These are phyloP conservation scores for Citrullus mucosospermus DNA, from an alignment of 306 rosid genomes.

Conservation along the genomic window DNA sequence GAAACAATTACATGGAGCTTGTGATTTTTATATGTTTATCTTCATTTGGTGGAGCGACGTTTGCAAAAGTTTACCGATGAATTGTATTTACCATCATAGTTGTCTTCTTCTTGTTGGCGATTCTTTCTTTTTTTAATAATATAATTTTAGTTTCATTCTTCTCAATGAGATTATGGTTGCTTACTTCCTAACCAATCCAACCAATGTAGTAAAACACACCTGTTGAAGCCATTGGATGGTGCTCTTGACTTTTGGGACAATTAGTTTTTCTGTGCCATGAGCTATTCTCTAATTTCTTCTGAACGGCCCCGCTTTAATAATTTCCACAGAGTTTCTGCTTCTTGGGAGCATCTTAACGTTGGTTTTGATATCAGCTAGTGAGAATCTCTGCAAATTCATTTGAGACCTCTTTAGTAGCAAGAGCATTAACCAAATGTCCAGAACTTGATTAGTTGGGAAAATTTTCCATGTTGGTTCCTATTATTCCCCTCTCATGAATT, in stretches of 20 bases:
- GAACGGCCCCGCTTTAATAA: conserved; percentile 79
- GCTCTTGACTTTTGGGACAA: conserved; percentile 71
- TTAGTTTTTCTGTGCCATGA: conserved; percentile 77
- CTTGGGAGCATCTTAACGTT: conserved; percentile 65
- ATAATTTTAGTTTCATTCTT: too few relatives aligned
- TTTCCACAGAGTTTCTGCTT: conserved; percentile 65
- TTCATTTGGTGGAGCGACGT: too few relatives aligned
- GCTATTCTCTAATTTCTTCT: conserved; percentile 83
- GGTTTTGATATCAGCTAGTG: conserved; percentile 62
- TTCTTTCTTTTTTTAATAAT: not conserved
- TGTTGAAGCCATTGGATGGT: conserved; percentile 54
- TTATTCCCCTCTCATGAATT: not conserved
- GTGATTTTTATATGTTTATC: not conserved
- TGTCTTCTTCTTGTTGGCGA: not conserved
- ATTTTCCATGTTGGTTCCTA: not conserved
- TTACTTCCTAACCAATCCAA: conserved; percentile 37
- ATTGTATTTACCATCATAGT: not conserved
- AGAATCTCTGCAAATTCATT: conserved; percentile 69
- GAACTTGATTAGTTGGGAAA: conserved; percentile 33
- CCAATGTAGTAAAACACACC: conserved; percentile 78
- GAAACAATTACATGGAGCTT: not conserved
- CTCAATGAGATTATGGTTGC: too few relatives aligned
- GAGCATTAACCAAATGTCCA: conserved; percentile 47
- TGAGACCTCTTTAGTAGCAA: conserved; percentile 63
- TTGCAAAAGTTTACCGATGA: not conserved